Evolutionary conservation across 2,329 filamentous ascomycete species (phyloP), one percentile per base, ranked within the genome.

Genomic region (Botryosphaeria dothidea): DNA sequence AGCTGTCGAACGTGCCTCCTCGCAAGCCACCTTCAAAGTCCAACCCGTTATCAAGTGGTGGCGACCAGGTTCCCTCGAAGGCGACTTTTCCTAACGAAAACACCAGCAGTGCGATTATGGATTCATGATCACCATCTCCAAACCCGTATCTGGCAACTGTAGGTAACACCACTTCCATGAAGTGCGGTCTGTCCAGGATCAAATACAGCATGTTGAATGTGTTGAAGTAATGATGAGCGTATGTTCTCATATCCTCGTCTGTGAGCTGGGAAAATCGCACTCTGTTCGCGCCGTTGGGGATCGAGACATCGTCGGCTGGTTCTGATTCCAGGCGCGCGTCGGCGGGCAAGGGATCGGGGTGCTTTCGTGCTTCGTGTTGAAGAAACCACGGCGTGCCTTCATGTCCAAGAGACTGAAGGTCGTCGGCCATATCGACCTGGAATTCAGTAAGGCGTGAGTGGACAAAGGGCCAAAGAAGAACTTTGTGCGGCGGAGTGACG

Each of bases 71-170:
- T 6, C 82, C 83, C 46, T 84, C 82, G n/a, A 85, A 74, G 1
- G 85, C 85, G 21, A 87, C 78, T 66, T 88, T 83, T 11, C 86
- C 87, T 6, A 89, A 77, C 1, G 86, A 85, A 67, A 88, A 81
- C 9, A 89, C 81, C 4, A 89, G 77, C 9, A 86, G 79, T 1
- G 83, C 83, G 49, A 88, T 78, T 4, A 86, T 83, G 17, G 83
- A 84, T 17, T 78, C 72, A 27, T 77, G 75, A 60, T 82, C 81
- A n/a, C 73, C 72, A 48, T 85, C 80, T 67, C 81, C 78, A 67
- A 87, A 85, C 0, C 83, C 82, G 52, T 81, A 77, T 13, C 76
- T 78, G 43, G 83, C 70, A 3, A 87, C 78, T 3, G 41, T 48
- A 15, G 60, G 65, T 34, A 66, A 27, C 7, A 57, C 11, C 9